Conservation (phyloP, 2,329 filamentous ascomycete species). For the Penicillium digitatum region DNA sequence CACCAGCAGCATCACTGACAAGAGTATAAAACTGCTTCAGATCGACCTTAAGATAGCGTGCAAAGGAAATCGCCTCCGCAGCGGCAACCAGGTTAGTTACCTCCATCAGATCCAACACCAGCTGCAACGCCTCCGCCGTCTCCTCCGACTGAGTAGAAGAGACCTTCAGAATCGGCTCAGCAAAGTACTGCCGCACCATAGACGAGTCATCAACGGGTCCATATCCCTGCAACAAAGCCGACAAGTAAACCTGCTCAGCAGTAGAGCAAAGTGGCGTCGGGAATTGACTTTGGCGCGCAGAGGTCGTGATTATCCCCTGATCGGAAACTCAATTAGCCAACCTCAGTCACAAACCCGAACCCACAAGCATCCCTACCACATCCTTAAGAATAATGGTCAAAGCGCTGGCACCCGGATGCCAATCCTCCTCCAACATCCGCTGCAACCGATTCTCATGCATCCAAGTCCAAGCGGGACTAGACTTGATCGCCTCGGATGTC, state of each 20-base stretch:
- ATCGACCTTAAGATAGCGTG: conserved; percentile 45
- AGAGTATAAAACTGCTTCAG: conserved; percentile 46
- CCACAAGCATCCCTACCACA: conserved; percentile 32
- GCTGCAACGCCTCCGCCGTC: conserved; percentile 35
- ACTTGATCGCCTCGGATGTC: conserved; percentile 45
- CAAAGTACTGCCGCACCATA: conserved; percentile 53
- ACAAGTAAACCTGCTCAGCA: conserved; percentile 63
- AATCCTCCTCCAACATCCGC: conserved; percentile 52
- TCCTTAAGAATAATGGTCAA: conserved; percentile 60
- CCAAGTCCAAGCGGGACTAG: conserved; percentile 55
- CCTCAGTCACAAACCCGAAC: neutral
- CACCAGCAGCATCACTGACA: conserved; percentile 48
- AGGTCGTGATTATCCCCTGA: conserved; percentile 63
- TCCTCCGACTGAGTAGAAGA: conserved; percentile 33
- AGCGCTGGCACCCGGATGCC: conserved; percentile 56
- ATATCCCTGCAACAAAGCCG: conserved; percentile 56
- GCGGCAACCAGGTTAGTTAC: conserved; percentile 50
- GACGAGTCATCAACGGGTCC: conserved; percentile 54
- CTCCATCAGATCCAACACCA: conserved; percentile 44
- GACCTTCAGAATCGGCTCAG: conserved; percentile 41
- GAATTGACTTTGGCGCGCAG: conserved; percentile 56
- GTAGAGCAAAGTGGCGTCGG: conserved; percentile 58
- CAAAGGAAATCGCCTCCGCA: conserved; percentile 49
- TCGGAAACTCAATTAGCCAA: neutral
- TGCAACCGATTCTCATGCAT: conserved; percentile 60